These are phyloP conservation scores for Kuraishia floccosa DNA, from an alignment of 805 yeast species.

Conservation along the genomic window DNA sequence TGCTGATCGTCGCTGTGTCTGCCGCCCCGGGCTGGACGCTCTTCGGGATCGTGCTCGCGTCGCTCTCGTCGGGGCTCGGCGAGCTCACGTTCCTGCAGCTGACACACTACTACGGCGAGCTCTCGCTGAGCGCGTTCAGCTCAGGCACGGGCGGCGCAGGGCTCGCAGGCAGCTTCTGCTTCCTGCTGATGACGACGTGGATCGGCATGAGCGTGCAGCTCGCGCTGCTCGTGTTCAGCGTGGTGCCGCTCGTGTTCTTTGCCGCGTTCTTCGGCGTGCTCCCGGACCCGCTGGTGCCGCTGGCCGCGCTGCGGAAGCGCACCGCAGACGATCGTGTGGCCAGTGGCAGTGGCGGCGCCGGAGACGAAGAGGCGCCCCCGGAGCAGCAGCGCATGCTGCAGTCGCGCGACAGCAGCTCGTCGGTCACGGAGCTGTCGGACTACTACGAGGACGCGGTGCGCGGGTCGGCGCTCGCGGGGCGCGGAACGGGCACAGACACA, in stretches of 20 bases:
- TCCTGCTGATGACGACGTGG: slow-evolving; percentile 62
- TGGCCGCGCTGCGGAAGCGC: too few species aligned
- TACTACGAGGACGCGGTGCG: not conserved
- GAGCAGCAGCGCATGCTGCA: not conserved
- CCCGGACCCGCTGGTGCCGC: too few species aligned
- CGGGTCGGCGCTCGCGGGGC: not conserved
- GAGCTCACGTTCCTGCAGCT: slow-evolving; percentile 81
- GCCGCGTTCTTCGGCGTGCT: slow-evolving; percentile 14
- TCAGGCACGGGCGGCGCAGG: slow-evolving; percentile 98
- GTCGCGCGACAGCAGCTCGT: not conserved
- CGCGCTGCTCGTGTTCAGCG: slow-evolving; percentile 46
- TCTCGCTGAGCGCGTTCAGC: slow-evolving; percentile 74
- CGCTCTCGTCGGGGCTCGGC: slow-evolving; percentile 81
- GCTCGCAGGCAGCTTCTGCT: slow-evolving; percentile 65
- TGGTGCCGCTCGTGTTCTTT: slow-evolving; percentile 17
- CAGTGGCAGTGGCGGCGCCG: not conserved
- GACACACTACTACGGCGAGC: slow-evolving; percentile 56
- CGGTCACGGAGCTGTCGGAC: not conserved
- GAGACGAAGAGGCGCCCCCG: not conserved
- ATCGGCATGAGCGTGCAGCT: slow-evolving; percentile 40
- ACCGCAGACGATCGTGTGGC: not conserved
- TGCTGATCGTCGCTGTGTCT: slow-evolving; percentile 51
- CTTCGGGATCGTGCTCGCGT: slow-evolving; percentile 68
- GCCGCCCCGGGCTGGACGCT: slow-evolving; percentile 27
- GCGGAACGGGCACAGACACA: not conserved